A percentile compares a stretch with the other conserved stretches of the same genome.
phyloP scores from a whole-genome alignment of 345 rosid genomes.

The Viola odorata region DNA sequence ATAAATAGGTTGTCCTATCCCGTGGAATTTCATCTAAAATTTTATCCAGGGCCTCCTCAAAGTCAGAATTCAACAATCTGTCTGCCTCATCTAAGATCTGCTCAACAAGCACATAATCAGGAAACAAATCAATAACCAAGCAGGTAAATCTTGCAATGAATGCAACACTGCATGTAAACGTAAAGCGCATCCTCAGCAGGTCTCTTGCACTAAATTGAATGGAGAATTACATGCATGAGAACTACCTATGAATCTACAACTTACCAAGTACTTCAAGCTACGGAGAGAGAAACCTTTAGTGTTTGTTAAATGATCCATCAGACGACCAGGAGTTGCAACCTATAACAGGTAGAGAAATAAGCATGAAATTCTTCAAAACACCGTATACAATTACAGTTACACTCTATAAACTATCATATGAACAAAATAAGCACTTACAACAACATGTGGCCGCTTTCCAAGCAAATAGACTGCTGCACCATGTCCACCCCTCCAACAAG shows the following conservation, averaged over 20 bases:
- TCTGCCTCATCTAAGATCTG: slow-evolving; percentile 98
- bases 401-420: background rate
- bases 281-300: slow-evolving; percentile 89
- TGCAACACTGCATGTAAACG: background rate
- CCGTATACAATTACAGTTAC: too few species aligned
- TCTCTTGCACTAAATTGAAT: background rate
- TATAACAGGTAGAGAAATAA: slow-evolving; percentile 15
- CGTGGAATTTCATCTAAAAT: slow-evolving; percentile 70
- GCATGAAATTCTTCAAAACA: background rate
- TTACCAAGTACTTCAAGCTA: slow-evolving; percentile 73
- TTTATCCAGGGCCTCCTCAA: slow-evolving; percentile 82
- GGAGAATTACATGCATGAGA: background rate
- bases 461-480: slow-evolving; percentile 74
- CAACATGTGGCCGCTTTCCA: slow-evolving; percentile 77
- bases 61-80: slow-evolving; percentile 85
- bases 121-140: background rate
- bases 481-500: slow-evolving; percentile 96
- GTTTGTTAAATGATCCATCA: slow-evolving; percentile 76
- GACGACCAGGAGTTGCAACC: slow-evolving; percentile 97
- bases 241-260: background rate
- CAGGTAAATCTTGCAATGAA: background rate
- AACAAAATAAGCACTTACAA: slow-evolving; percentile 40
- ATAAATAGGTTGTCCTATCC: slow-evolving; percentile 66
- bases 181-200: background rate
- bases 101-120: slow-evolving; percentile 8